Percentiles rank a stretch among this genome's conserved stretches.
Conservation (phyloP, 1,139 yeast species). For the Torulaspora pretoriensis region DNA sequence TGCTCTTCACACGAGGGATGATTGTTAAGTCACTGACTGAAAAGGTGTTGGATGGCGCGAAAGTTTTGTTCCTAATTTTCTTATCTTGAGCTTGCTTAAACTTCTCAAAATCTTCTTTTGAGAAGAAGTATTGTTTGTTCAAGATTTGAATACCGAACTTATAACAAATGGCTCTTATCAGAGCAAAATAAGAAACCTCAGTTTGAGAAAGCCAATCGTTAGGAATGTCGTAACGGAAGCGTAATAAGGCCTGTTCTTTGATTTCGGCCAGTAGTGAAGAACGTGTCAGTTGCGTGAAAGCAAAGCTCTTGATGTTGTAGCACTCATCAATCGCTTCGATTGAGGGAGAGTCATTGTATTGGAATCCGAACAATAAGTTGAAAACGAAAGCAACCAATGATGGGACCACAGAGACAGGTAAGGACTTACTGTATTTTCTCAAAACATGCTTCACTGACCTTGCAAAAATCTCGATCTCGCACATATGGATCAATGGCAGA, state of each 20-base stretch:
- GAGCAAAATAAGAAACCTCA: slow-evolving; percentile 41
- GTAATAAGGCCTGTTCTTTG: slow-evolving; percentile 47
- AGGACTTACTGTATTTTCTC: slow-evolving; percentile 43
- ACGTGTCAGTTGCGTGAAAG: slow-evolving; percentile 46
- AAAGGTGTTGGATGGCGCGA: slow-evolving; percentile 41
- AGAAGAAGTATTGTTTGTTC: slow-evolving; percentile 39
- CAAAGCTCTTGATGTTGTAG: slow-evolving; percentile 43
- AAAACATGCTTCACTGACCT: slow-evolving; percentile 77
- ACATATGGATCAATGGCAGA: slow-evolving; percentile 45
- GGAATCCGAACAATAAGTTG: slow-evolving; percentile 61
- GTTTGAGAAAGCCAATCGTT: slow-evolving; percentile 43
- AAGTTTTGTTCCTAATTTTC: slow-evolving; percentile 35
- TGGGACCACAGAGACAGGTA: slow-evolving; percentile 57
- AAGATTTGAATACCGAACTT: slow-evolving; percentile 88
- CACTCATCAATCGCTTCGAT: slow-evolving; percentile 43
- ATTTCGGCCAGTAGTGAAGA: slow-evolving; percentile 45
- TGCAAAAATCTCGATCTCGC: slow-evolving; percentile 68
- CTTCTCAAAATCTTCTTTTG: slow-evolving; percentile 44
- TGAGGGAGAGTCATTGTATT: slow-evolving; percentile 44
- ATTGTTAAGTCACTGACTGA: slow-evolving; percentile 62
- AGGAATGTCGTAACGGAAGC: slow-evolving; percentile 61
- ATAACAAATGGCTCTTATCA: slow-evolving; percentile 68
- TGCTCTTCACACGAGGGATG: slow-evolving; percentile 69
- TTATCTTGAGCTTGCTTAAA: slow-evolving; percentile 41
- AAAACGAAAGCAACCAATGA: slow-evolving; percentile 65